Conservation (phyloP, 2,329 filamentous ascomycete genomes). For the Hypoxylon sp. region DNA sequence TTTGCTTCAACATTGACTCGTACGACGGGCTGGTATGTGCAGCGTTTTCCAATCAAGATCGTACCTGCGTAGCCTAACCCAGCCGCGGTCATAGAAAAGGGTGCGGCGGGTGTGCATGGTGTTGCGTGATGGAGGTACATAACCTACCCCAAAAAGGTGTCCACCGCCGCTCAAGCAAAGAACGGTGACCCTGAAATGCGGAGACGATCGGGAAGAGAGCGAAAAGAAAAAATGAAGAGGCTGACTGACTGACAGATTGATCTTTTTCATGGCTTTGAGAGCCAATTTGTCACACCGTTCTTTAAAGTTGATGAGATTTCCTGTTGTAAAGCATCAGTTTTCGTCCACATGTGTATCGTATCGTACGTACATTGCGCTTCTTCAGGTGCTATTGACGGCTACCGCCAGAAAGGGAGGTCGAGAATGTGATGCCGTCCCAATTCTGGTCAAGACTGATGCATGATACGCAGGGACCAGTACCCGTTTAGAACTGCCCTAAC, state of each 20-base stretch:
- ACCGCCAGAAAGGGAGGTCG: conserved; percentile 28
- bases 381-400: conserved; percentile 7
- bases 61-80: conserved; percentile 32
- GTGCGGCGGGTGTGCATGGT: neutral
- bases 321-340: conserved; percentile 8
- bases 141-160: too few species aligned
- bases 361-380: neutral
- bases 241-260: conserved; percentile 21
- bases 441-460: conserved; percentile 33
- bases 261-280: conserved; percentile 13
- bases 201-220: conserved; percentile 12
- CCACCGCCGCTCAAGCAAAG: conserved; percentile 16
- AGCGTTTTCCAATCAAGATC: conserved; percentile 27
- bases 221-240: too few species aligned
- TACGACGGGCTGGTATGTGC: conserved; percentile 8
- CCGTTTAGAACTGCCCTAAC: conserved; percentile 35
- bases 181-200: too few species aligned
- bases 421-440: conserved; percentile 27
- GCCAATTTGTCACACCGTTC: conserved; percentile 35
- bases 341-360: neutral
- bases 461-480: conserved; percentile 35
- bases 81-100: conserved; percentile 19
- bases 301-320: conserved; percentile 12
- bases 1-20: too few species aligned
- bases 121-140: conserved; percentile 22